Evolutionary conservation across 2,329 filamentous ascomycete species (phyloP).

Genomic region (Botrytis deweyae): DNA sequence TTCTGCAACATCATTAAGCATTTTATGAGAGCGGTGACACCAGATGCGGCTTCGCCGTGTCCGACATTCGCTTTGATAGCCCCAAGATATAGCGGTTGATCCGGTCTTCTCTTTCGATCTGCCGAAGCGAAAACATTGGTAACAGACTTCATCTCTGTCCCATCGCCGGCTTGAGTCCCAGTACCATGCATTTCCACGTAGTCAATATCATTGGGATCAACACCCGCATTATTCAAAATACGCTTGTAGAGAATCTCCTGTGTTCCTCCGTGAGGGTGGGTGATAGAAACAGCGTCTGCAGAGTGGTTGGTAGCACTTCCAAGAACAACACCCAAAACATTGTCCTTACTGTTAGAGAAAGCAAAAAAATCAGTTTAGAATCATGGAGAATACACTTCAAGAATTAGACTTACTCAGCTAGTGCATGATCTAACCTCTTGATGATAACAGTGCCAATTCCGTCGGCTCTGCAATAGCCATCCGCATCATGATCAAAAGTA

Average conservation of each 20-base stretch:
- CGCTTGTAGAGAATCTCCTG: slow-evolving; percentile 72
- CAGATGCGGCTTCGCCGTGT: slow-evolving; percentile 41
- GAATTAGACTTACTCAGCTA: slow-evolving; percentile 33
- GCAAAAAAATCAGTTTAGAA: background rate
- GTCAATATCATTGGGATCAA: slow-evolving; percentile 73
- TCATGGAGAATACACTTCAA: background rate
- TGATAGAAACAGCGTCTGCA: slow-evolving; percentile 78
- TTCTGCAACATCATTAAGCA: slow-evolving; percentile 39
- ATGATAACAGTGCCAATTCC: slow-evolving; percentile 50
- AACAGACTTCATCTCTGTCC: slow-evolving; percentile 78
- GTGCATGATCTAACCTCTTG: slow-evolving; percentile 51
- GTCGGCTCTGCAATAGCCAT: slow-evolving; percentile 56
- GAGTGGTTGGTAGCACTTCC: slow-evolving; percentile 79
- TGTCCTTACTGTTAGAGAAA: slow-evolving; percentile 46
- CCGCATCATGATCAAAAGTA: slow-evolving; percentile 48
- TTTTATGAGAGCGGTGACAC: slow-evolving; percentile 40
- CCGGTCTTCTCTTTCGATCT: slow-evolving; percentile 19
- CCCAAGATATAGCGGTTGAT: slow-evolving; percentile 51
- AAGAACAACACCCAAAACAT: slow-evolving; percentile 56
- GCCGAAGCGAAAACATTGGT: slow-evolving; percentile 53
- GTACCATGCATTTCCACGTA: slow-evolving; percentile 92
- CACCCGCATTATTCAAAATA: slow-evolving; percentile 69
- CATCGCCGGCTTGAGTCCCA: slow-evolving; percentile 81
- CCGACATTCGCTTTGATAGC: slow-evolving; percentile 42
- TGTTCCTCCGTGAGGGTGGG: slow-evolving; percentile 74